phyloP scores from a whole-genome alignment of 495 filamentous ascomycete species.

The Jackrogersella multiformis region DNA sequence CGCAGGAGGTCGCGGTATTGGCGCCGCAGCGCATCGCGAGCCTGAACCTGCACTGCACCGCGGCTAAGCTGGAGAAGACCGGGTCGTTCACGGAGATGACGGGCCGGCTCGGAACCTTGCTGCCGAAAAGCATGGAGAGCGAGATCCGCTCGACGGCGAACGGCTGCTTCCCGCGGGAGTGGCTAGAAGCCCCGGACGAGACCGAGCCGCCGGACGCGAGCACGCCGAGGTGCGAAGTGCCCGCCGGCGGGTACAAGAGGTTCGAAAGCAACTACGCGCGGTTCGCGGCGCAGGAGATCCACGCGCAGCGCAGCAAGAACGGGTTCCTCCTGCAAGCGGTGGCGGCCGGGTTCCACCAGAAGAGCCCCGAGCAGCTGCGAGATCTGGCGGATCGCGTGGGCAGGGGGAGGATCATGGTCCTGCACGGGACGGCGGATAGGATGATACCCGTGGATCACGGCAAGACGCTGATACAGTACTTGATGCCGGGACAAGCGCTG shows the following conservation, averaged over 20 bases:
- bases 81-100: constrained; percentile 57
- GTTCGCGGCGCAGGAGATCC: constrained; percentile 70
- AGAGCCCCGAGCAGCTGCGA: constrained; percentile 64
- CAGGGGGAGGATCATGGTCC: constrained; percentile 68
- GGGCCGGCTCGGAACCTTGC: constrained; percentile 57
- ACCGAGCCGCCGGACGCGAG: constrained; percentile 41
- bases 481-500: constrained; percentile 50
- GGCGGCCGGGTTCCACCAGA: constrained; percentile 75
- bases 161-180: constrained; percentile 64
- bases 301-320: constrained; percentile 59
- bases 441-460: constrained; percentile 72
- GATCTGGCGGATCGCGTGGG: constrained; percentile 66
- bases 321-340: constrained; percentile 74
- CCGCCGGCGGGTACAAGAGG: constrained; percentile 40
- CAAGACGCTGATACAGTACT: constrained; percentile 56
- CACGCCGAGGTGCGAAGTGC: constrained; percentile 34
- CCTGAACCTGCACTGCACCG: constrained; percentile 71
- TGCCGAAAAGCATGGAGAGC: constrained; percentile 67
- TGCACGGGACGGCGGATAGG: constrained; percentile 71
- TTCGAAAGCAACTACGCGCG: constrained; percentile 76
- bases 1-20: constrained; percentile 70
- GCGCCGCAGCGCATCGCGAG: constrained; percentile 69
- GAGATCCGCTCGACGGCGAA: constrained; percentile 53
- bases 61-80: constrained; percentile 66
- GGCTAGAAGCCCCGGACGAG: constrained; percentile 66